These are phyloP conservation scores for Cryphonectria naterciae DNA, from an alignment of 2,329 filamentous ascomycete genomes.

Conservation along the genomic window DNA sequence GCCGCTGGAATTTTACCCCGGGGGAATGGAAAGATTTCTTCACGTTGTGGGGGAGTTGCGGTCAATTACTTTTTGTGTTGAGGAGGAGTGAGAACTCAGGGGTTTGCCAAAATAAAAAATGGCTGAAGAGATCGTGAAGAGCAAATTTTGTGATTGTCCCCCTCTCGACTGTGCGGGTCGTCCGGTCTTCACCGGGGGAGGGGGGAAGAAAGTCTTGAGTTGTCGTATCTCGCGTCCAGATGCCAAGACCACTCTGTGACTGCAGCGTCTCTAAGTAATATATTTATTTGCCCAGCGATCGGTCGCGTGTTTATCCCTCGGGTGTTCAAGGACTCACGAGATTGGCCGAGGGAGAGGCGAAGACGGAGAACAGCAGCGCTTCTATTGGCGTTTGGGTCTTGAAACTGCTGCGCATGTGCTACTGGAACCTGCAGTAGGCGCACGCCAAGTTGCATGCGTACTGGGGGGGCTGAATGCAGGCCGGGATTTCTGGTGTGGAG, in stretches of 20 bases:
- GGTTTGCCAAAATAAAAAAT: conserved; percentile 5
- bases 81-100: not conserved
- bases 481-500: conserved; percentile 20
- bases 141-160: conserved; percentile 13
- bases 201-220: not conserved
- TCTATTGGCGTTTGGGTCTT: conserved; percentile 25
- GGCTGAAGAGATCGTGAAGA: conserved; percentile 12
- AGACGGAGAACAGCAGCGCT: conserved; percentile 20
- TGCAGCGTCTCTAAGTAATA: conserved; percentile 13
- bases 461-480: conserved; percentile 21
- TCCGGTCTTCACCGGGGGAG: conserved; percentile 17
- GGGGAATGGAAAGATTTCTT: conserved; percentile 6
- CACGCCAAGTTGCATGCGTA: conserved; percentile 16
- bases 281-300: conserved; percentile 2
- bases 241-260: conserved; percentile 14
- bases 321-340: not conserved
- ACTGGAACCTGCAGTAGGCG: conserved; percentile 22
- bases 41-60: conserved; percentile 21
- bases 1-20: conserved; percentile 8
- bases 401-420: conserved; percentile 18
- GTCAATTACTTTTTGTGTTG: conserved; percentile 12
- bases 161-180: conserved; percentile 26
- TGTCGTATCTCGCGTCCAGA: conserved; percentile 16
- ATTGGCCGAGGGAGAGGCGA: conserved; percentile 9
- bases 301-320: conserved; percentile 6